Evolutionary conservation across 1,284 basidiomycete genomes (phyloP).

Genomic region (Salmacisia buchloeana): DNA sequence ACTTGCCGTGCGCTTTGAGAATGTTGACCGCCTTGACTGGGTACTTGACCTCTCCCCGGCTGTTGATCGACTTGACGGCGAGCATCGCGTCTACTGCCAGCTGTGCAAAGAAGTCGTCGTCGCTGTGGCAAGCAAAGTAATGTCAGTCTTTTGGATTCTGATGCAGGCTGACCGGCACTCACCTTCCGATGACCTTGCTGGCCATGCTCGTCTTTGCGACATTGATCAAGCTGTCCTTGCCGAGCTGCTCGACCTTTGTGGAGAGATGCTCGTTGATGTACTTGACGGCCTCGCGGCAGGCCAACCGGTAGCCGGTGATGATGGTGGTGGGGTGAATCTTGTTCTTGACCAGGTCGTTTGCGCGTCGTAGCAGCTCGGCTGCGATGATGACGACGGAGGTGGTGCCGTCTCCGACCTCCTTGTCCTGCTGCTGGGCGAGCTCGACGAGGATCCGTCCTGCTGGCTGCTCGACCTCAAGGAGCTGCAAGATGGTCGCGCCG

Average conservation of each 20-base stretch:
- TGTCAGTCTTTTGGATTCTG: background rate
- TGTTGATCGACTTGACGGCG: slow-evolving; percentile 89
- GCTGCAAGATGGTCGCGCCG: slow-evolving; percentile 91
- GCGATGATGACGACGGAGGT: slow-evolving; percentile 98
- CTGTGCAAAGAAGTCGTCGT: slow-evolving; percentile 95
- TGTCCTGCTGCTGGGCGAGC: slow-evolving; percentile 94
- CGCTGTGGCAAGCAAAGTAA: slow-evolving; percentile 56
- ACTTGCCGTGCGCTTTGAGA: slow-evolving; percentile 92
- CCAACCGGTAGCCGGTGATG: slow-evolving; percentile 95
- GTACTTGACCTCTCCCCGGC: slow-evolving; percentile 94
- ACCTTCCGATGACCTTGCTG: slow-evolving; percentile 94
- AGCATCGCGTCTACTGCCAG: slow-evolving; percentile 99
- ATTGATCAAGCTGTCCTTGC: slow-evolving; percentile 87
- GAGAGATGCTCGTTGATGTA: slow-evolving; percentile 97
- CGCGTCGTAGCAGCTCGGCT: slow-evolving; percentile 86
- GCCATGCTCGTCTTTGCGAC: slow-evolving; percentile 98
- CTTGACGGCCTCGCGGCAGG: slow-evolving; percentile 93
- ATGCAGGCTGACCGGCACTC: background rate
- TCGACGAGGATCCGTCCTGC: slow-evolving; percentile 93
- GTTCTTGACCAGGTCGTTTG: slow-evolving; percentile 95
- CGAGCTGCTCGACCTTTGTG: slow-evolving; percentile 86
- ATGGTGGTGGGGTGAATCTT: slow-evolving; percentile 99
- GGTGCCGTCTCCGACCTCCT: slow-evolving; percentile 95
- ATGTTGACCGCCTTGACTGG: slow-evolving; percentile 99
- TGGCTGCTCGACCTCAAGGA: slow-evolving; percentile 85